Percentiles rank a stretch among this genome's conserved stretches.
Conservation (phyloP, 371 early-diverging fungal species). For the Mortierella sp. region DNA sequence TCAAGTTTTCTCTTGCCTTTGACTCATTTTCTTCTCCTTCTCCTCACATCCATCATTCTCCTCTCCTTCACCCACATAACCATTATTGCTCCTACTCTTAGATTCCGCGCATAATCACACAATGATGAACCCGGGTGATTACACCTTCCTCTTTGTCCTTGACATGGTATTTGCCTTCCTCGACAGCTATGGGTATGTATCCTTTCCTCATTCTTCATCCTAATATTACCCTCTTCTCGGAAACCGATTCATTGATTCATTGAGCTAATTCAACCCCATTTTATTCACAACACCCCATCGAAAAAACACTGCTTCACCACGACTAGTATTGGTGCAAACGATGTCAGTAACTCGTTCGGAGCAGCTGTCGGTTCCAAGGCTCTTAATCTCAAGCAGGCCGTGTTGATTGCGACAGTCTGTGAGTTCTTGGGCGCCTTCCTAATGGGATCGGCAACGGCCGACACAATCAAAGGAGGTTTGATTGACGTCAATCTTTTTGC, state of each 20-base stretch:
- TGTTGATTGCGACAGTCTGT: constrained; percentile 84
- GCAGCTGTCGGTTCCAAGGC: constrained; percentile 89
- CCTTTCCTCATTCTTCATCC: neutral
- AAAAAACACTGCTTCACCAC: neutral
- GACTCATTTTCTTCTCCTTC: neutral
- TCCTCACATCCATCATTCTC: neutral
- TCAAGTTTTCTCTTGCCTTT: neutral
- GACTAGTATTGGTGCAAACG: constrained; percentile 85
- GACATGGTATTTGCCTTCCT: constrained; percentile 75
- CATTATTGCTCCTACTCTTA: neutral
- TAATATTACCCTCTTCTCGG: neutral
- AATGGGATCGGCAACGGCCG: constrained; percentile 81
- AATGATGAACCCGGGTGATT: constrained; percentile 73
- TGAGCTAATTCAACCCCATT: neutral
- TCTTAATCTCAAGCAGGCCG: constrained; percentile 79
- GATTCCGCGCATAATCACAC: constrained; percentile 8
- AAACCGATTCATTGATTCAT: neutral
- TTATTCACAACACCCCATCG: too few relatives aligned
- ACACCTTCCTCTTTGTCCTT: constrained; percentile 83
- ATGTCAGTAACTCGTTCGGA: constrained; percentile 91
- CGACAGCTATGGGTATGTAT: constrained; percentile 66
- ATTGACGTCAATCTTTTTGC: constrained; percentile 66
- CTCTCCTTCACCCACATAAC: neutral
- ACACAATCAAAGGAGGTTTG: constrained; percentile 84
- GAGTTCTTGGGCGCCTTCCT: constrained; percentile 89